Evolutionary conservation across 768 basidiomycete genomes (phyloP), one percentile per base, ranked within the genome.

Genomic region (Obba rivulosa): DNA sequence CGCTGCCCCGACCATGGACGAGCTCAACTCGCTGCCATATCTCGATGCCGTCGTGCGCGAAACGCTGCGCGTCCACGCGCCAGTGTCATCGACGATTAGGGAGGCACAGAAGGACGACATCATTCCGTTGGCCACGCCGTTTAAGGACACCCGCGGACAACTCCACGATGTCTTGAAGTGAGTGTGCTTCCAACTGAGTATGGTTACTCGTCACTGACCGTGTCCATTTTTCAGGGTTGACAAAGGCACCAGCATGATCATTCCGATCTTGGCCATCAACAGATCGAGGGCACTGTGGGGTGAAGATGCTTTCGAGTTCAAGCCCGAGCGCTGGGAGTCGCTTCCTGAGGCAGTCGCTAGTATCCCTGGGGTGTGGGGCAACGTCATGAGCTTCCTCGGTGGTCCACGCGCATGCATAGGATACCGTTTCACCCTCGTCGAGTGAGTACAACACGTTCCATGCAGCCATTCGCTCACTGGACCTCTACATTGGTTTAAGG

Each of bases 321-420:
- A 80, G 53, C 84, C 84, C 0, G 83, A 85, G 54, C 70, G 84
- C 1, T 87, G 85, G 85, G 59, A 65, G 13, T 31, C 48, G 43
- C 40, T 28, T 5, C 80, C 81, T 0, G 70, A 75, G 34, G 66
- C 66, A 2, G 73, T 69, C 1, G 59, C 57, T 4, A 49, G 59
- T 0, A 66, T 85, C 31, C 85, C 85, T 8, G 79, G 81, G 7
- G 69, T 84, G 0, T 83, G 76, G 75, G 71, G 76, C 16, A 74
- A 82, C 55, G 57, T 79, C 54, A 57, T 84, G 35, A 75, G 79
- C 0, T 87, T 87, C 70, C 51, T 80, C 1, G 80, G 78, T 22
- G 85, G 85, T 3, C 78, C 81, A 9, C 72, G 74, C 17, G 72
- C 79, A 0, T 87, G 84, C 48, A 84, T 85, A 24, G 82, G 83